Conservation (phyloP, 2,329 filamentous ascomycete genomes). For the Dactylellina leptospora region DNA sequence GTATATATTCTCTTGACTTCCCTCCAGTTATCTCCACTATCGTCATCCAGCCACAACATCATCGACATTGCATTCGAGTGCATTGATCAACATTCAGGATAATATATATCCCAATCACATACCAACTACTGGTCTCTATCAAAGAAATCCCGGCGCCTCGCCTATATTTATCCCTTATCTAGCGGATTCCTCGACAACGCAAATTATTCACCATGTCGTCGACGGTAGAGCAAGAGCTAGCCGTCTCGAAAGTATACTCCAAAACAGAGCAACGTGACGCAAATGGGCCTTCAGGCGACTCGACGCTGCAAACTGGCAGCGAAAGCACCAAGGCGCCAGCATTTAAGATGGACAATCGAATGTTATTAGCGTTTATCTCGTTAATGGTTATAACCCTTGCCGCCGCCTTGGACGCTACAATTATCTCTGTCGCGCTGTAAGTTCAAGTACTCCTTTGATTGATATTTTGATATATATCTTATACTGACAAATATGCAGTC, state of each 20-base stretch:
- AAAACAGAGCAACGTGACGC: slow-evolving; percentile 34
- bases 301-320: slow-evolving; percentile 35
- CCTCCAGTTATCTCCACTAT: neutral
- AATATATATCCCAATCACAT: too few species aligned
- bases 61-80: slow-evolving; percentile 3
- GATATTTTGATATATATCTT: neutral
- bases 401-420: slow-evolving; percentile 48
- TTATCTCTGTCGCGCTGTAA: slow-evolving; percentile 50
- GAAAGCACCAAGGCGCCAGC: slow-evolving; percentile 32
- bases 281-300: slow-evolving; percentile 26
- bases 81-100: neutral
- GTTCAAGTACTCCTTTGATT: neutral
- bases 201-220: slow-evolving; percentile 24
- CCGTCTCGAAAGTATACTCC: slow-evolving; percentile 51
- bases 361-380: slow-evolving; percentile 41
- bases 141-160: neutral
- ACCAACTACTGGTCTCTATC: too few species aligned
- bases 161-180: neutral
- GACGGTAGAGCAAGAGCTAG: slow-evolving; percentile 42
- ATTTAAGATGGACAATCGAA: slow-evolving; percentile 46
- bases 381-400: slow-evolving; percentile 51
- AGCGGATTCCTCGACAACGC: slow-evolving; percentile 14
- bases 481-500: slow-evolving; percentile 17
- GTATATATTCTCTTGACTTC: neutral
- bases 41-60: slow-evolving; percentile 1